Percentiles rank a stretch among this genome's conserved stretches.
Evolutionary conservation across 495 filamentous ascomycete genomes (phyloP).

Genomic region (Geopyxis carbonaria): DNA sequence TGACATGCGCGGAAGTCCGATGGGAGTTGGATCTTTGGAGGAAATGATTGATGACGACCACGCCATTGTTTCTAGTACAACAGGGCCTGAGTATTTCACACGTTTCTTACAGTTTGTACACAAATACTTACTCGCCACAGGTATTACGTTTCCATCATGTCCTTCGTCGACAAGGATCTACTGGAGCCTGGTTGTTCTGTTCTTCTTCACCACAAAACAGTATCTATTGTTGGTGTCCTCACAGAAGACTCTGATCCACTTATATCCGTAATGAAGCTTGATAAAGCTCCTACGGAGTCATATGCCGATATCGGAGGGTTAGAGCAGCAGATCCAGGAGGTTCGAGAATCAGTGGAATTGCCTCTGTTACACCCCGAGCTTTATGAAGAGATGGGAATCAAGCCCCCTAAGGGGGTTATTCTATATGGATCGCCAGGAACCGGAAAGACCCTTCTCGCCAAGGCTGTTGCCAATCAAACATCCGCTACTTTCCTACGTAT

Average conservation of each 20-base stretch:
- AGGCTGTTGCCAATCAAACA: slow-evolving; percentile 97
- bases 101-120: too few relatives aligned
- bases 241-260: slow-evolving; percentile 93
- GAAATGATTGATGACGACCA: slow-evolving; percentile 99
- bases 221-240: slow-evolving; percentile 92
- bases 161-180: slow-evolving; percentile 97
- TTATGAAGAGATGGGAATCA: slow-evolving; percentile 99
- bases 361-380: slow-evolving; percentile 91
- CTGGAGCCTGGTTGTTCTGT: slow-evolving; percentile 93
- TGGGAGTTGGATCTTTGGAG: slow-evolving; percentile 95
- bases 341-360: slow-evolving; percentile 89
- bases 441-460: slow-evolving; percentile 91
- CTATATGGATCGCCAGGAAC: slow-evolving; percentile 96
- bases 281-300: slow-evolving; percentile 95
- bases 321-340: slow-evolving; percentile 91
- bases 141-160: slow-evolving; percentile 99
- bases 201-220: slow-evolving; percentile 89
- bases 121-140: slow-evolving; percentile 9
- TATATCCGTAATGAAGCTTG: slow-evolving; percentile 98
- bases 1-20: slow-evolving; percentile 95
- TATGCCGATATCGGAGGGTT: slow-evolving; percentile 97
- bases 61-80: slow-evolving; percentile 93
- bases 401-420: slow-evolving; percentile 97
- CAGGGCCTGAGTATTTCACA: slow-evolving; percentile 58
- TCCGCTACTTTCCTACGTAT: slow-evolving; percentile 97